Evolutionary conservation across 495 filamentous ascomycete species (phyloP), one percentile per base, ranked within the genome.

Genomic region (Lepidopterella palustris): DNA sequence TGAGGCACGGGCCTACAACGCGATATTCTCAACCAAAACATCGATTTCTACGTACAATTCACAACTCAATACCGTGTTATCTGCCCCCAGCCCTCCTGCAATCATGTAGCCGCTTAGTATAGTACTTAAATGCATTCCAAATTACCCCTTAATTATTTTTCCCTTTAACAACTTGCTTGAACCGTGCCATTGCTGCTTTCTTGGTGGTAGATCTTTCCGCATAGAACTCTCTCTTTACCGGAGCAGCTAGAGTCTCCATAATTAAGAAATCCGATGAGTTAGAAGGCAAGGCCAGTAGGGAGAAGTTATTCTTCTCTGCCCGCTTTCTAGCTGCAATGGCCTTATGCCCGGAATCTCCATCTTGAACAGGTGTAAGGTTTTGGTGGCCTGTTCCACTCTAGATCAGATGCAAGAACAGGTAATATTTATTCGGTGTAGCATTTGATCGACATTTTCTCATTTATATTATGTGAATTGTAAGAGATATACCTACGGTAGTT

Each of bases 331-430:
- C 20, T n/a, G 42, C 42, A 8, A 9, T 47, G 6, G 42, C 42
- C 18, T 47, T 47, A 23, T 47, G 42, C 42, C 42, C 42, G 20
- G 42, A 47, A 47, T 47, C 42, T n/a, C 42, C 42, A 47, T 47
- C 42, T 23, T 47, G 20, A 47, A 47, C 20, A n/a, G 20, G 21
- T 6, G 42, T 47, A 47, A 47, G 42, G 21, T 47, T 20, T 23
- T 47, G n/a, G n/a, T n/a, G n/a, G 18, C 42, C 21, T 47, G 5
- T 8, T 23, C 42, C 21, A 47, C 20, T 47, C 20, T 5, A 18
- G 42, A 47, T 47, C 42, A 15, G 6, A 5, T 23, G 6, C 5
- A n/a, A 47, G 21, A 15, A 47, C 18, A 15, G 42, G 21, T 5
- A 47, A 18, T 8, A 47, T 47, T 23, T 47, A 18, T 20, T 47